These are phyloP conservation scores for Cordyceps militaris DNA, from an alignment of 2,329 filamentous ascomycete genomes.

Conservation along the genomic window DNA sequence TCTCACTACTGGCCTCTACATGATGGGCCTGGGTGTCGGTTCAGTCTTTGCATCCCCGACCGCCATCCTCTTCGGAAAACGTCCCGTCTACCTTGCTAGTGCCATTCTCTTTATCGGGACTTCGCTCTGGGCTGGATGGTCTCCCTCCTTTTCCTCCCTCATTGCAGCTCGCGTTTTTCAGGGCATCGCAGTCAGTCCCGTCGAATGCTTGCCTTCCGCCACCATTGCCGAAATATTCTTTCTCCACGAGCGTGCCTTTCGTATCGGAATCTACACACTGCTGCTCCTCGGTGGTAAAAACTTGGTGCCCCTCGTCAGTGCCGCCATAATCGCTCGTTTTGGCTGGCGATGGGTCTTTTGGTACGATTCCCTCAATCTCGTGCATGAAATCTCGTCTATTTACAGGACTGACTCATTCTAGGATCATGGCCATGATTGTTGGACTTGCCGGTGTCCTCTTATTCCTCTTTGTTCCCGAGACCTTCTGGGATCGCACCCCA, in stretches of 20 bases:
- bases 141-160: slow-evolving; percentile 72
- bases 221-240: slow-evolving; percentile 97
- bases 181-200: slow-evolving; percentile 79
- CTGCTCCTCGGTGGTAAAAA: slow-evolving; percentile 89
- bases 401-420: slow-evolving; percentile 23
- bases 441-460: slow-evolving; percentile 63
- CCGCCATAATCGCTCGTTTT: slow-evolving; percentile 68
- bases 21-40: slow-evolving; percentile 86
- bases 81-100: slow-evolving; percentile 78
- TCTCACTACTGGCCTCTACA: slow-evolving; percentile 84
- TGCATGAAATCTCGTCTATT: neutral
- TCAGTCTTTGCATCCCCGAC: slow-evolving; percentile 81
- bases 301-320: slow-evolving; percentile 77
- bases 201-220: slow-evolving; percentile 87
- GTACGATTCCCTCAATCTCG: slow-evolving; percentile 33
- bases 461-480: slow-evolving; percentile 90
- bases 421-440: slow-evolving; percentile 77
- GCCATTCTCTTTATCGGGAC: slow-evolving; percentile 70
- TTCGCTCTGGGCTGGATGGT: slow-evolving; percentile 79
- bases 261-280: slow-evolving; percentile 87
- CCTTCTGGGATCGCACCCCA: slow-evolving; percentile 87
- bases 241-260: slow-evolving; percentile 85
- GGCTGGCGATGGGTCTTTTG: slow-evolving; percentile 91
- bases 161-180: slow-evolving; percentile 78
- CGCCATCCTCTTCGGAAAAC: slow-evolving; percentile 83